phyloP scores from a whole-genome alignment of 2,329 filamentous ascomycete species.

The Aspergillus tamarii region DNA sequence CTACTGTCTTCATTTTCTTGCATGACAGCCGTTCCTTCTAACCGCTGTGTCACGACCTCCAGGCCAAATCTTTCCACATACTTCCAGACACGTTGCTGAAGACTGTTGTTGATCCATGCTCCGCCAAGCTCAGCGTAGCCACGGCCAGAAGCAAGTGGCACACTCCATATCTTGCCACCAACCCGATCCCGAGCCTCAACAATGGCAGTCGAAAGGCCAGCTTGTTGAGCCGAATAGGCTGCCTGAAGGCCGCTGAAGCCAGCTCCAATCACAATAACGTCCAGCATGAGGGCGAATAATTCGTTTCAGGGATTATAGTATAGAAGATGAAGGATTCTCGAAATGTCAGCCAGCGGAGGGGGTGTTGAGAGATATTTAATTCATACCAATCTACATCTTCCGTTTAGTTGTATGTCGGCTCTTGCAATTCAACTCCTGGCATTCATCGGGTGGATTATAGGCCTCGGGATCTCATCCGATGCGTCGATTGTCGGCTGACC shows the following conservation, averaged over 20 bases:
- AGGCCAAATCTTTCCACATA: slow-evolving; percentile 33
- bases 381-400: background rate
- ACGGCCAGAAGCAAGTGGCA: slow-evolving; percentile 22
- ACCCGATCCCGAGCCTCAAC: slow-evolving; percentile 47
- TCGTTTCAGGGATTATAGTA: background rate
- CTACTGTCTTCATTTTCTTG: slow-evolving; percentile 19
- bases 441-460: background rate
- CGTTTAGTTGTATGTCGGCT: background rate
- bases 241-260: slow-evolving; percentile 43
- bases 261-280: slow-evolving; percentile 42
- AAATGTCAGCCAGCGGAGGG: background rate
- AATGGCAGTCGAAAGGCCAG: slow-evolving; percentile 36
- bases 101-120: slow-evolving; percentile 40
- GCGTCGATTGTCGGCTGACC: too few relatives aligned
- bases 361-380: background rate
- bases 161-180: slow-evolving; percentile 43
- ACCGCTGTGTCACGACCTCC: slow-evolving; percentile 34
- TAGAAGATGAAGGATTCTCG: rapidly evolving
- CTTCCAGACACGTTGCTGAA: slow-evolving; percentile 33
- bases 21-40: slow-evolving; percentile 35
- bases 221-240: slow-evolving; percentile 32
- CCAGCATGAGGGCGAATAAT: background rate
- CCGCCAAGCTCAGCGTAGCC: slow-evolving; percentile 35
- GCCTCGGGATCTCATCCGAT: background rate
- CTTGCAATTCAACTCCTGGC: background rate